These are phyloP conservation scores for Thalassia testudinum DNA, from an alignment of 116 monocot genomes.

Conservation along the genomic window DNA sequence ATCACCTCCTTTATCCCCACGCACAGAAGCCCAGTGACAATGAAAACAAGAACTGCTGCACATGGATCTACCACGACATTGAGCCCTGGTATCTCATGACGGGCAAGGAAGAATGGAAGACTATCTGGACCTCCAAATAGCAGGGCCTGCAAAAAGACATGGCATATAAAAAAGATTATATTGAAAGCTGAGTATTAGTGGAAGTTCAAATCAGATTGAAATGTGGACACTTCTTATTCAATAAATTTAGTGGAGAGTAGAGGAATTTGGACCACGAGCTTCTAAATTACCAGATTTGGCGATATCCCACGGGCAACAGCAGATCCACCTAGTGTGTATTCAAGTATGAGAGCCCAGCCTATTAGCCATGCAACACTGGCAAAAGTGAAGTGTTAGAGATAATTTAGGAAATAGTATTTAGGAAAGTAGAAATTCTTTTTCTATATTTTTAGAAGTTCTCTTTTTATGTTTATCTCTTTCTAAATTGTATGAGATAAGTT, in stretches of 20 bases:
- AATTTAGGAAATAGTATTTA: too few relatives aligned
- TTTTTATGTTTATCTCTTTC: too few relatives aligned
- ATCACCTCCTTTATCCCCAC: constrained; percentile 84
- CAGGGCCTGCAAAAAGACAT: constrained; percentile 44
- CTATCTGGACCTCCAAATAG: constrained; percentile 88
- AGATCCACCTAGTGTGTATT: constrained; percentile 93
- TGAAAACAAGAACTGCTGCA: constrained; percentile 72
- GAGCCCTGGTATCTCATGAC: constrained; percentile 52
- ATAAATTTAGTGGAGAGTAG: too few relatives aligned
- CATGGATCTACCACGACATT: constrained; percentile 83
- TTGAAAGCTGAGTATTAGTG: too few relatives aligned
- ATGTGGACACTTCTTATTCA: background rate
- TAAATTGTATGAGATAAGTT: too few relatives aligned
- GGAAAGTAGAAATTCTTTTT: too few relatives aligned
- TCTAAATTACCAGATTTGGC: constrained; percentile 59
- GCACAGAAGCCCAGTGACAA: constrained; percentile 78
- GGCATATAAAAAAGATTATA: background rate
- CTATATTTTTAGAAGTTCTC: too few relatives aligned
- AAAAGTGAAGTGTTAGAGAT: background rate
- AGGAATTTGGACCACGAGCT: too few relatives aligned
- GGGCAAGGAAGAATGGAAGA: constrained; percentile 61
- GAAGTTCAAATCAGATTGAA: too few relatives aligned
- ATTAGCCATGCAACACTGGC: constrained; percentile 92
- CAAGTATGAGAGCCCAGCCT: constrained; percentile 95
- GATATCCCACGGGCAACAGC: constrained; percentile 97